Base-by-base conservation (phyloP, 495 filamentous ascomycete genomes). In the Penicillium egyptiacum region DNA sequence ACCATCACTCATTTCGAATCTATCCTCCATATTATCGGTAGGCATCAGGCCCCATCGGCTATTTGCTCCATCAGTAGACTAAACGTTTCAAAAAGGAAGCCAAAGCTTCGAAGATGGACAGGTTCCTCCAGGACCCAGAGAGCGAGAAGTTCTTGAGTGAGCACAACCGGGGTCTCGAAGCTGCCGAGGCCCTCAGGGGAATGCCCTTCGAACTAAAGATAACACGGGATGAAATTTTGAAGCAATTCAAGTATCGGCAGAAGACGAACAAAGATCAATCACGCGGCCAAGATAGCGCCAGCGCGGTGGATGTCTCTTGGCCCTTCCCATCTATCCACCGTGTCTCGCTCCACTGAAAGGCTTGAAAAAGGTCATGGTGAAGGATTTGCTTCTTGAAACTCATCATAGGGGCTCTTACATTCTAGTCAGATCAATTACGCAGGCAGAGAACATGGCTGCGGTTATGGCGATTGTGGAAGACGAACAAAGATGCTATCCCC, bases 401-500 rank as follows among this genome's bases (percentile, higher is more conserved):
- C 80, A 81, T 52, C 77, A 82, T 60, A 64, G 77, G 1, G 78
- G 78, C 2, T 63, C 62, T 19, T 76, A 73, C 42, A 48, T 81
- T 54, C 63, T 81, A 8, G 63, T 80, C 14, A 70, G 67, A 57
- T 64, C 71, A 0, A 56, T 72, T 35, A 78, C 72, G 25, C 67
- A 71, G 11, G 61, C 76, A 0, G 70, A 70, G 17, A 33, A 62
- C 9, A 75, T 74, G 35, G 75, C 75, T 1, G 75, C 72, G 0
- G 66, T 76, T 2, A 69, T 77, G 46, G 69, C 66, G 20, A 56
- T 83, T 2, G 70, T 79, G 20, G 75, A 82, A 45, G 83, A 86
- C 53, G 77, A 78, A 53, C 61, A 73, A 66, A 1, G 69, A 76
- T 28, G 77, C 69, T 16, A 65, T 78, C 23, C 67, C 68, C 60